phyloP scores from a whole-genome alignment of 2,329 filamentous ascomycete species.

The Coniochaeta sp. region DNA sequence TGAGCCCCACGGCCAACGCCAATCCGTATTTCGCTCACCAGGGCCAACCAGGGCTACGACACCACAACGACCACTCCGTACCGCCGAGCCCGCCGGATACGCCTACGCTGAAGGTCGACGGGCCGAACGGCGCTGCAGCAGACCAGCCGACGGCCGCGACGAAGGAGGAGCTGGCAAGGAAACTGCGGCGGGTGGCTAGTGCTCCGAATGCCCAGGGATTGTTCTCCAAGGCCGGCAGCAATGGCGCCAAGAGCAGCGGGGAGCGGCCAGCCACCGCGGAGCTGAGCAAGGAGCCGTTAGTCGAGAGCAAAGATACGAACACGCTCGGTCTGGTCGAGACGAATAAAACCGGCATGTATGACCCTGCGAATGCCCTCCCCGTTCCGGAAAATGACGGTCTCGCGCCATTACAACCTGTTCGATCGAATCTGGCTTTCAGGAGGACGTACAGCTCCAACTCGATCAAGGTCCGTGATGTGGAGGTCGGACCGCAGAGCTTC shows the following conservation, averaged over 20 bases:
- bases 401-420: slow-evolving; percentile 50
- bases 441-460: slow-evolving; percentile 98
- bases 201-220: slow-evolving; percentile 94
- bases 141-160: slow-evolving; percentile 67
- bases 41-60: slow-evolving; percentile 83
- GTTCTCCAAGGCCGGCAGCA: slow-evolving; percentile 47
- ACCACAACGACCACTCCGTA: slow-evolving; percentile 90
- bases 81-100: slow-evolving; percentile 90
- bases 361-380: slow-evolving; percentile 29
- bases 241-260: slow-evolving; percentile 39
- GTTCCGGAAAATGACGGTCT: slow-evolving; percentile 43
- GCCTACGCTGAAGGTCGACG: slow-evolving; percentile 67
- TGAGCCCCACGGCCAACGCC: slow-evolving; percentile 87
- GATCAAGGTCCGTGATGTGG: slow-evolving; percentile 95
- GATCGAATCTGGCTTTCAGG: slow-evolving; percentile 61
- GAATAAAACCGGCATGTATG: slow-evolving; percentile 24
- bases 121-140: slow-evolving; percentile 55
- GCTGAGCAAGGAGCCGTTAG: slow-evolving; percentile 72
- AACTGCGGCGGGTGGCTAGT: slow-evolving; percentile 87
- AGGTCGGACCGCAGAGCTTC: slow-evolving; percentile 90
- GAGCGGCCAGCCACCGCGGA: slow-evolving; percentile 79
- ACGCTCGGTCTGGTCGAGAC: slow-evolving; percentile 38
- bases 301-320: slow-evolving; percentile 45
- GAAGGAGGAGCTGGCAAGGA: slow-evolving; percentile 90
- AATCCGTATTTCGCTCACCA: slow-evolving; percentile 98